Base-by-base conservation (phyloP, 202 grass and related monocot species). In the Zoysia matrella region DNA sequence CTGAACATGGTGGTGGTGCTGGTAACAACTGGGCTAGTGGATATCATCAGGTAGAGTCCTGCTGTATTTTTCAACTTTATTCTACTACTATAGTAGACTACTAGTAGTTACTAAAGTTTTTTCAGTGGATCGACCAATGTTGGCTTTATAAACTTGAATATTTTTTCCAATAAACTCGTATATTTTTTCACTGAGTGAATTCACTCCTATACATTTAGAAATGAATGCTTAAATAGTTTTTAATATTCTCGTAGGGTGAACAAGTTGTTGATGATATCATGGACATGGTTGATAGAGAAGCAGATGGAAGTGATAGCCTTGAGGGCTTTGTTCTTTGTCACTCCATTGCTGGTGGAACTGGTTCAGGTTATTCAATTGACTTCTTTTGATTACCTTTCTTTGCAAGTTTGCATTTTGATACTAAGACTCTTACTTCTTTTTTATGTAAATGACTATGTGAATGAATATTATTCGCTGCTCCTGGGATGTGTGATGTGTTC, bases 1-100 rank as follows among this genome's bases (percentile, higher is more conserved):
- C 96, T 73, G 93, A 99, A 71, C 96, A 99, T 65, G 96, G 96
- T 83, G 96, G 96, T 88, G 96, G 96, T 87, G 96, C 93, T 12
- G 96, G 96, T 30, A 99, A 99, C 82, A 99, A 99, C 78, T 99
- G 96, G 93, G 96, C 96, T 62, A 99, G 93, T 81, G 96, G 96
- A 67, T 99, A 99, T 81, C 87, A 95, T 80, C 96, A 99, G 93
- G 96, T 99, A 71, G 3, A 63, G 12, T 13, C 56, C 22, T 7
- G 12, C 9, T 48, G 0, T 48, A 2, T 77, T 41, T 64, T 18
- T 71, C 5, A 0, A 49, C 57, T 83, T 78, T 53, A 16, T 5
- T 16, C 4, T 57, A 57, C 22, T 60, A 60, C 45, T 53, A 22
- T 39, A 30, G 2, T 41, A 76, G 40, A 75, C 14, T 64, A 16